Percentiles rank a stretch among this genome's conserved stretches.
Conservation (phyloP, 352 stramenopile species). For the Globisporangium alternatum region DNA sequence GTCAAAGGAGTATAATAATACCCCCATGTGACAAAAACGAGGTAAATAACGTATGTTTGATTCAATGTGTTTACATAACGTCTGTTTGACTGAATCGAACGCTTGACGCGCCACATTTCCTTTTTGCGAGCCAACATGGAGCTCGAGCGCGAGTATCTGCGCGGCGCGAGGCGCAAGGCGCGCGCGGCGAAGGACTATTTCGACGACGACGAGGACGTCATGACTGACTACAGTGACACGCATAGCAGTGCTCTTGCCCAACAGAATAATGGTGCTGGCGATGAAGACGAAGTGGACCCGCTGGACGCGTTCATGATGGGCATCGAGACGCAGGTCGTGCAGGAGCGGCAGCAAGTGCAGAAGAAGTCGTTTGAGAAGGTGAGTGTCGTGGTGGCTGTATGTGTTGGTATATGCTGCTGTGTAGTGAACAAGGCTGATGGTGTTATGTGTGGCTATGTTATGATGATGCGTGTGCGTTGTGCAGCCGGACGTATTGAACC, state of each 20-base stretch:
- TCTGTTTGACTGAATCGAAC: background rate
- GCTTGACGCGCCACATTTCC: background rate
- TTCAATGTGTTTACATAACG: background rate
- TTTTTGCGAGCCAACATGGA: slow-evolving; percentile 24
- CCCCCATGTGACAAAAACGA: slow-evolving; percentile 11
- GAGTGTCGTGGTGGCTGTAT: background rate
- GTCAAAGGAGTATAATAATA: background rate
- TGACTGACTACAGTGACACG: slow-evolving; percentile 2
- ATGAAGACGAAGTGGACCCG: slow-evolving; percentile 69
- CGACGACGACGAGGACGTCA: slow-evolving; percentile 56
- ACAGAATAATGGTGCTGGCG: background rate
- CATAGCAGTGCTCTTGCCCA: background rate
- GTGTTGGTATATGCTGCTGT: background rate
- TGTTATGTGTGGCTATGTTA: background rate
- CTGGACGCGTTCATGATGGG: slow-evolving; percentile 83
- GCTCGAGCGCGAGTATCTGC: slow-evolving; percentile 58
- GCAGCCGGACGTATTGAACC: slow-evolving; percentile 20
- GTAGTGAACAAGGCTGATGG: background rate
- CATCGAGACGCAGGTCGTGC: slow-evolving; percentile 73
- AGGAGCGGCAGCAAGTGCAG: slow-evolving; percentile 25
- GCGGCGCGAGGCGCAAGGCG: slow-evolving; percentile 49
- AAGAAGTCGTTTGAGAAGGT: slow-evolving; percentile 36
- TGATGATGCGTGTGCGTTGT: background rate
- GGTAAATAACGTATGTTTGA: background rate
- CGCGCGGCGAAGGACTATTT: slow-evolving; percentile 54